phyloP scores from a whole-genome alignment of 208 protist species.

The Acanthamoeba triangularis region DNA sequence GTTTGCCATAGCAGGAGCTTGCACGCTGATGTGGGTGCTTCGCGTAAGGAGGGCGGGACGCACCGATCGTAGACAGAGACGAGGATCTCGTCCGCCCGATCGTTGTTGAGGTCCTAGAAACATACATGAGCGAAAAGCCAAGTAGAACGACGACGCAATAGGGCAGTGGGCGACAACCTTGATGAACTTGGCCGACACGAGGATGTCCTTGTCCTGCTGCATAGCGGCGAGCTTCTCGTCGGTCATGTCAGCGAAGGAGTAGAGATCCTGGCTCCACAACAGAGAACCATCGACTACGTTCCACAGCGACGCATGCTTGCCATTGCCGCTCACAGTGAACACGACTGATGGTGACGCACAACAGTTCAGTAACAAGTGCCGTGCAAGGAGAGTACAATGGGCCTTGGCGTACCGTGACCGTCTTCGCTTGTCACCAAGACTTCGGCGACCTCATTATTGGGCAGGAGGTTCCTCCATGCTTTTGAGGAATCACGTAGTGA shows the following conservation, averaged over 20 bases:
- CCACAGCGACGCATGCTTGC: conserved; percentile 58
- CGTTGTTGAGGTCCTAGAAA: conserved; percentile 45
- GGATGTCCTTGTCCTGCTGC: not conserved
- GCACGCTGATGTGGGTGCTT: not conserved
- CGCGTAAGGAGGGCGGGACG: not conserved
- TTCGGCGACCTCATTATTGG: not conserved
- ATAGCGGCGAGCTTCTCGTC: not conserved
- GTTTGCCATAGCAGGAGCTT: not conserved
- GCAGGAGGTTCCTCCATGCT: conserved; percentile 16
- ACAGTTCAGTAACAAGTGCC: not conserved
- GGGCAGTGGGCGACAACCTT: not conserved
- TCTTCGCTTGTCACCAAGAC: not conserved
- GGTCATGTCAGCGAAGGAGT: conserved; percentile 16
- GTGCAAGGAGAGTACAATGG: not conserved
- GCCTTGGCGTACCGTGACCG: not conserved
- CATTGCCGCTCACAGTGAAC: conserved; percentile 70
- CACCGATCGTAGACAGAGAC: conserved; percentile 26
- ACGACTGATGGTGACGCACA: not conserved
- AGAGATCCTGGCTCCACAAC: conserved; percentile 63
- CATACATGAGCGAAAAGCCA: not conserved
- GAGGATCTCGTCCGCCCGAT: not conserved
- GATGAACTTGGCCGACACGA: conserved; percentile 1
- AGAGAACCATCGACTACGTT: conserved; percentile 28
- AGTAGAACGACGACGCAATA: not conserved
- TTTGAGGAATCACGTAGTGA: not conserved